Base-by-base conservation (phyloP, 352 stramenopile genomes). In the Phytopythium boreale region DNA sequence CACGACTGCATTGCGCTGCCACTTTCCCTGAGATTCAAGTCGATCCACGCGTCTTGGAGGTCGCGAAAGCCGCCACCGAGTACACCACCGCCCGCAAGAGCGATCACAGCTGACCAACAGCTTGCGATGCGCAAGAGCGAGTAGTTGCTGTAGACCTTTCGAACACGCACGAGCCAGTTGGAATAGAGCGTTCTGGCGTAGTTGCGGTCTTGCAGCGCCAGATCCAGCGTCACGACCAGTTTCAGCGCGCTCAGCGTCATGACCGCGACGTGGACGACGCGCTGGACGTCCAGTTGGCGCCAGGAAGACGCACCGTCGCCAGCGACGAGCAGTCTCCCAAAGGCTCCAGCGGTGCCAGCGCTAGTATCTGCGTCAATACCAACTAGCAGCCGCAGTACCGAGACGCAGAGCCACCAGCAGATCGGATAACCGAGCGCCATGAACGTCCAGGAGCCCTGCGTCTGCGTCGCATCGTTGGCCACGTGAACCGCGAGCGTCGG, bases 401-500 rank as follows among this genome's bases (percentile, higher is more conserved):
- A 73, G 24, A 69, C 58, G 44, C 67, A 24, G 27, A 46, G 43
- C 22, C 59, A 64, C 78, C 79, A 89, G 7, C 70, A 14, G 8
- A 82, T 67, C 5, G 79, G 79, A 22, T 71, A 80, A 20, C 61
- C 34, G 56, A 71, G 44, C n/a, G 56, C 61, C 51, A 85, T 27
- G 31, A 90, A 79, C 31, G 81, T 87, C 77, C 77, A 88, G 0
- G 81, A 90, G 22, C 81, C 81, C 39, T 85, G 67, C 20, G 72
- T 64, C 31, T 64, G 63, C 12, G 56, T 63, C 6, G 55, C 64
- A 19, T 66, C 29, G 58, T 75, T 73, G 56, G 58, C 68, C 37
- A 66, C 69, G n/a, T 61, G 60, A 44, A 57, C 49, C 29, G 62
- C 52, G 53, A 71, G 69, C 41, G 59, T 68, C 12, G 52, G 49